Conservation (phyloP, 192 early-diverging fungal genomes). For the Chytriomyces confervae region DNA sequence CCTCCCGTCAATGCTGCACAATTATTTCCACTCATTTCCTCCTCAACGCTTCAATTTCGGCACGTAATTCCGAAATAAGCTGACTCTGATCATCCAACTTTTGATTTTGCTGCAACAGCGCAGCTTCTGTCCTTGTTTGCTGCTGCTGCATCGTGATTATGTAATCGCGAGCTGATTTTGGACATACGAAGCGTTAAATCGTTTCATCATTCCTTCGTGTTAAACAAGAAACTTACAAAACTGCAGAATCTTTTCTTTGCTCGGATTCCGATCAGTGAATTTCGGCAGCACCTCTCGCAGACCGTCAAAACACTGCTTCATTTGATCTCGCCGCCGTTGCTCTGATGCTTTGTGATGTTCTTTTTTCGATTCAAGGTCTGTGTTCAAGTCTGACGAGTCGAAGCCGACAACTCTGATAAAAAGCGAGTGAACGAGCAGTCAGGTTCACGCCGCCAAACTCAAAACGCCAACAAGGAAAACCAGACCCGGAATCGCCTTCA, state of each 20-base stretch:
- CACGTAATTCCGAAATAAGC: slow-evolving; percentile 28
- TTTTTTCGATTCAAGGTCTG: slow-evolving; percentile 80
- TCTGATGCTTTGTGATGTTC: slow-evolving; percentile 95
- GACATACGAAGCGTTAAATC: not conserved
- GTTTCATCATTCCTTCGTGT: not conserved
- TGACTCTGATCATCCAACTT: slow-evolving; percentile 26
- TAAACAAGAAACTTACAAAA: slow-evolving; percentile 49
- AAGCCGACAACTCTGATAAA: slow-evolving; percentile 52
- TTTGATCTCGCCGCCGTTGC: slow-evolving; percentile 91
- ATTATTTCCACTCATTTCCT: slow-evolving; percentile 1
- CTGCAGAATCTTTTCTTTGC: slow-evolving; percentile 83
- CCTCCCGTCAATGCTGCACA: not conserved
- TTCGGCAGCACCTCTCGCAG: slow-evolving; percentile 73
- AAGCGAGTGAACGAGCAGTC: not conserved
- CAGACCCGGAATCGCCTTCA: slow-evolving; percentile 86
- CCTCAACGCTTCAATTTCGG: slow-evolving; percentile 33
- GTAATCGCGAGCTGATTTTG: slow-evolving; percentile 37
- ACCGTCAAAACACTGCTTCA: slow-evolving; percentile 89
- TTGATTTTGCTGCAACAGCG: not conserved
- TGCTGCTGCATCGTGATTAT: slow-evolving; percentile 30
- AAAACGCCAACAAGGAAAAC: slow-evolving; percentile 2
- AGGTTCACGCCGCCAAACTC: not conserved
- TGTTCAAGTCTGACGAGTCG: slow-evolving; percentile 77
- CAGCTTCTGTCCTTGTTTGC: not conserved
- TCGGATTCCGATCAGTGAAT: slow-evolving; percentile 80